phyloP scores from a whole-genome alignment of 225 moss, liverwort and hornwort genomes.

The Polytrichum formosum region DNA sequence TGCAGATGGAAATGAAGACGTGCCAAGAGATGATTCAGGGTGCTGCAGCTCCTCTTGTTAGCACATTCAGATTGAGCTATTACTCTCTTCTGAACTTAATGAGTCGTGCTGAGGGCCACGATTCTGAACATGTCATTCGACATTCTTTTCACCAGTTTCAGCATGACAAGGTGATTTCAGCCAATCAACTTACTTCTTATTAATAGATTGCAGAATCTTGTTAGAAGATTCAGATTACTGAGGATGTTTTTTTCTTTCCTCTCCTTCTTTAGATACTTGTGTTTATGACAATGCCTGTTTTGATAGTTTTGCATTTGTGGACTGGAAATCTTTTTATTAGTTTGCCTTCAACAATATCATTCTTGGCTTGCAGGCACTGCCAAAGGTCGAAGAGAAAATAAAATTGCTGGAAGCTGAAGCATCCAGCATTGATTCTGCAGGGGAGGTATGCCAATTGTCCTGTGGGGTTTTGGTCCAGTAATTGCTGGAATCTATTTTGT shows the following conservation, averaged over 20 bases:
- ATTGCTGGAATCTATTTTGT: too few species aligned
- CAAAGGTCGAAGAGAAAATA: conserved; percentile 76
- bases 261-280: too few species aligned
- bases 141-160: conserved; percentile 98
- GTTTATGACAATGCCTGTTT: too few species aligned
- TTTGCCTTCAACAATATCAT: background rate
- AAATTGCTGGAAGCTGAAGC: conserved; percentile 75
- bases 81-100: conserved; percentile 94
- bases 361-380: conserved; percentile 56
- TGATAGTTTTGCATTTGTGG: too few species aligned
- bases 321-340: too few species aligned
- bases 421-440: conserved; percentile 67
- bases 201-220: too few species aligned
- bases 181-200: too few species aligned
- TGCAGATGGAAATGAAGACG: conserved; percentile 87
- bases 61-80: conserved; percentile 94
- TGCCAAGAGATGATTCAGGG: conserved; percentile 97
- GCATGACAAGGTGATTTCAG: conserved; percentile 71
- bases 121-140: conserved; percentile 81
- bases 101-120: conserved; percentile 93
- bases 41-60: conserved; percentile 83
- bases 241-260: too few species aligned
- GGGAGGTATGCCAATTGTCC: conserved; percentile 47
- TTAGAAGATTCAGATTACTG: too few species aligned
- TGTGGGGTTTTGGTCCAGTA: too few species aligned